Evolutionary conservation across 768 basidiomycete species (phyloP).

Genomic region (Agrocybe chaxingu): DNA sequence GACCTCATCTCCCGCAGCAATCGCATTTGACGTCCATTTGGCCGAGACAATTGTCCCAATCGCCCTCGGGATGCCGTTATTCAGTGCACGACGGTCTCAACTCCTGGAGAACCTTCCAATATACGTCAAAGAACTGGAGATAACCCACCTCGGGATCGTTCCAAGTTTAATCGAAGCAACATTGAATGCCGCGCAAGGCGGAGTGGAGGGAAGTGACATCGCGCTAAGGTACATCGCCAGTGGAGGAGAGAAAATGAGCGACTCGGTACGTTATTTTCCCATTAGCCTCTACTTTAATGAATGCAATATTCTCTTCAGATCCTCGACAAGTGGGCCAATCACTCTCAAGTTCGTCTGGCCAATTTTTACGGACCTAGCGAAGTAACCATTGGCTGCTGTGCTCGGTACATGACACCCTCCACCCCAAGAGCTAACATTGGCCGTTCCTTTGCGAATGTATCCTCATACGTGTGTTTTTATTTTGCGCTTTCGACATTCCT

Average conservation of each 20-base stretch:
- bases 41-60: slow-evolving; percentile 39
- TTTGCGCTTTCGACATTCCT: not conserved
- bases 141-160: slow-evolving; percentile 50
- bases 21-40: slow-evolving; percentile 52
- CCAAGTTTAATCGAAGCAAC: slow-evolving; percentile 53
- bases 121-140: slow-evolving; percentile 31
- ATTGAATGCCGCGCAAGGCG: slow-evolving; percentile 28
- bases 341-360: slow-evolving; percentile 39
- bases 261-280: slow-evolving; percentile 31
- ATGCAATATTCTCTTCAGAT: slow-evolving; percentile 17
- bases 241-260: slow-evolving; percentile 53
- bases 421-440: slow-evolving; percentile 44
- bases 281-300: not conserved
- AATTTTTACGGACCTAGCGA: slow-evolving; percentile 55
- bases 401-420: slow-evolving; percentile 36
- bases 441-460: slow-evolving; percentile 33
- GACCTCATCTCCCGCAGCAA: slow-evolving; percentile 27
- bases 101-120: slow-evolving; percentile 38
- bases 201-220: slow-evolving; percentile 19
- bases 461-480: slow-evolving; percentile 26
- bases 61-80: slow-evolving; percentile 41
- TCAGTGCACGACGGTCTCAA: slow-evolving; percentile 41
- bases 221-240: slow-evolving; percentile 42
- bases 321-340: slow-evolving; percentile 46
- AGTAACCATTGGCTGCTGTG: slow-evolving; percentile 50